Evolutionary conservation across 2,329 filamentous ascomycete genomes (phyloP), one percentile per base, ranked within the genome.

Genomic region (Clonostachys byssicola): DNA sequence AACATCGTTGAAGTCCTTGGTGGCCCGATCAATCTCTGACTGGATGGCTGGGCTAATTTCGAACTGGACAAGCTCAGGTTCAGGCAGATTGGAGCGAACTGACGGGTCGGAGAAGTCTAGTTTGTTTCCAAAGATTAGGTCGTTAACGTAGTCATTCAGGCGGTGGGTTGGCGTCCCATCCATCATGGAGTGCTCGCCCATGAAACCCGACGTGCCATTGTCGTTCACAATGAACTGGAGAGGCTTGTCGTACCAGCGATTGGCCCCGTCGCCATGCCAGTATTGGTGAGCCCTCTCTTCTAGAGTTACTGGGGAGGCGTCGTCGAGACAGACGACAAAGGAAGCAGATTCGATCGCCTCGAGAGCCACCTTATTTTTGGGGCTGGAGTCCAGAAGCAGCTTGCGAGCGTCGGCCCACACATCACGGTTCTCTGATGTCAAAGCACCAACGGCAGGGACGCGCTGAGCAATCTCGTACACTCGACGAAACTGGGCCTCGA

Each of bases 111-210:
- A 87, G 63, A 96, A 89, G 68, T 96, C 91, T 49, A 99, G 83
- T 66, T 94, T 95, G 73, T 96, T 92, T 73, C 86, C 86, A 72
- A 96, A 92, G 67, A 97, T 96, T 61, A 89, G 80, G 64, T 88
- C 84, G 73, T 92, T 95, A 63, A 95, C 80, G 62, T 91, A 94
- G 77, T 99, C 94, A 68, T 96, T 99, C 14, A 99, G 80, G 41
- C 95, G 87, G 71, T 97, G 94, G 3, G 95, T 99, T 2, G 95
- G 92, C 7, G 94, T 99, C 54, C 95, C 94, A 65, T 99, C 94
- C 95, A 99, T 99, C 94, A 99, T 97, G 60, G 89, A 95, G 78
- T 99, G 94, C 73, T 99, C 94, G 61, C 94, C 94, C 79, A 91
- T 92, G 78, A 99, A 99, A 51, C 94, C 94, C 3, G 94, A 88